These are phyloP conservation scores for Starmera stellimalicola DNA, from an alignment of 1,139 yeast genomes.

Conservation along the genomic window DNA sequence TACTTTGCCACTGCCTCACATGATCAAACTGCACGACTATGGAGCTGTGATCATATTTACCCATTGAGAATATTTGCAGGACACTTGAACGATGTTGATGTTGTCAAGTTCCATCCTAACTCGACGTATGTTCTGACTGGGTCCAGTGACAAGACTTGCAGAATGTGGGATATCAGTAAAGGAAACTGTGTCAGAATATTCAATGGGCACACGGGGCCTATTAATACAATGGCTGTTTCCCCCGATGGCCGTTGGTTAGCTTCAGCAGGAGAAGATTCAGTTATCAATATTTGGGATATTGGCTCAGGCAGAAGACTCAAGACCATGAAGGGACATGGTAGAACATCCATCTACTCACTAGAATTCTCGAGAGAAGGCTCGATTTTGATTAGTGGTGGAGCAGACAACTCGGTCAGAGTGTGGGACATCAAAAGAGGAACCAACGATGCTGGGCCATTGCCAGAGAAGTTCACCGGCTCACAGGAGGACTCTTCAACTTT, in stretches of 20 bases:
- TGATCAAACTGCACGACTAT: slow-evolving; percentile 92
- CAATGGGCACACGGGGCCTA: slow-evolving; percentile 86
- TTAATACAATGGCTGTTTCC: slow-evolving; percentile 77
- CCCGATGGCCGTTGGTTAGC: slow-evolving; percentile 98
- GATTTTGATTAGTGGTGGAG: slow-evolving; percentile 85
- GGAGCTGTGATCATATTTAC: slow-evolving; percentile 98
- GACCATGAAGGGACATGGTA: slow-evolving; percentile 84
- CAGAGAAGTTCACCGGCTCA: slow-evolving; percentile 52
- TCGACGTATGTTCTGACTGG: slow-evolving; percentile 93
- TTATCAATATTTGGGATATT: slow-evolving; percentile 88
- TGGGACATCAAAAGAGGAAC: slow-evolving; percentile 93
- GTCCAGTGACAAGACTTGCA: slow-evolving; percentile 86
- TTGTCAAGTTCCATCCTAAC: slow-evolving; percentile 93
- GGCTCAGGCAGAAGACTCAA: slow-evolving; percentile 85
- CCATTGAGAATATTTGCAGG: slow-evolving; percentile 96
- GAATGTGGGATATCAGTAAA: slow-evolving; percentile 95
- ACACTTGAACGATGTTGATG: slow-evolving; percentile 92
- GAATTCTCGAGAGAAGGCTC: slow-evolving; percentile 84
- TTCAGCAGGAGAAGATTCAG: slow-evolving; percentile 88
- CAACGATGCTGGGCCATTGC: slow-evolving; percentile 69
- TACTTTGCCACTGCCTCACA: slow-evolving; percentile 97
- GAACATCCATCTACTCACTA: slow-evolving; percentile 76
- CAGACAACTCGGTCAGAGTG: slow-evolving; percentile 86
- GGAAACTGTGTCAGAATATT: slow-evolving; percentile 92
- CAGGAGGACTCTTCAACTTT: slow-evolving; percentile 27